Evolutionary conservation across 2,329 filamentous ascomycete species (phyloP).

Genomic region (Stachybotrys chartarum): DNA sequence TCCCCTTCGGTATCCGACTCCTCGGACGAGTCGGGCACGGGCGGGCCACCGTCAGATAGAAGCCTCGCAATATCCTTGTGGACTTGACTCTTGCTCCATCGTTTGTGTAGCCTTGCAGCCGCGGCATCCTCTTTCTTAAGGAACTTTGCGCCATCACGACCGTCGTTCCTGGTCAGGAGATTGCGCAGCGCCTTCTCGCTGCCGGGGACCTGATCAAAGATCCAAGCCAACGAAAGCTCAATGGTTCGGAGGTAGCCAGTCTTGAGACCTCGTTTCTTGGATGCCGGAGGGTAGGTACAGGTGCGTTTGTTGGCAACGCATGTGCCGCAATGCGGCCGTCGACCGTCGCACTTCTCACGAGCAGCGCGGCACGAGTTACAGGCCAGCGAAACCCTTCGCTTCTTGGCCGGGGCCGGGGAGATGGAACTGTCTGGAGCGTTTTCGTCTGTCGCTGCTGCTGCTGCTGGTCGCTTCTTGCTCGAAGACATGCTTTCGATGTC

Average conservation of each 20-base stretch:
- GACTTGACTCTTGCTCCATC: constrained; percentile 57
- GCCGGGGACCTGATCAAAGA: constrained; percentile 55
- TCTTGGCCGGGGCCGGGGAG: constrained; percentile 33
- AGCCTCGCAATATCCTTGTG: constrained; percentile 56
- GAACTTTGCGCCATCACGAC: constrained; percentile 31
- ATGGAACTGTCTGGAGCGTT: not conserved
- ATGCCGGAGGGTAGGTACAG: constrained; percentile 66
- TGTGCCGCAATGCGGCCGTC: constrained; percentile 58
- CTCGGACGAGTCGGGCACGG: constrained; percentile 25
- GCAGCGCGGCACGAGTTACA: constrained; percentile 62
- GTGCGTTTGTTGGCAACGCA: constrained; percentile 55
- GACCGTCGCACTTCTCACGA: constrained; percentile 67
- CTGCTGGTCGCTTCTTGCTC: not conserved
- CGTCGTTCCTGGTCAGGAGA: constrained; percentile 40
- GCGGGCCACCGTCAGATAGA: constrained; percentile 37
- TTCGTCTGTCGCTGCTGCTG: not conserved
- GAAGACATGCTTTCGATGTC: not conserved
- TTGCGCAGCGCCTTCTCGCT: constrained; percentile 50
- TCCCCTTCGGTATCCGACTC: constrained; percentile 21
- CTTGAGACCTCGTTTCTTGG: constrained; percentile 71
- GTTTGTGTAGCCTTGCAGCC: constrained; percentile 50
- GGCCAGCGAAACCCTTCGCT: constrained; percentile 59
- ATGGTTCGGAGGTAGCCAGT: constrained; percentile 74
- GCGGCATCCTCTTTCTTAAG: constrained; percentile 45
- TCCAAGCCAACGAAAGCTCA: constrained; percentile 60